Percentiles rank a stretch among this genome's conserved stretches.
phyloP scores from a whole-genome alignment of 2,329 filamentous ascomycete genomes.

The Bipolaris sorokiniana region DNA sequence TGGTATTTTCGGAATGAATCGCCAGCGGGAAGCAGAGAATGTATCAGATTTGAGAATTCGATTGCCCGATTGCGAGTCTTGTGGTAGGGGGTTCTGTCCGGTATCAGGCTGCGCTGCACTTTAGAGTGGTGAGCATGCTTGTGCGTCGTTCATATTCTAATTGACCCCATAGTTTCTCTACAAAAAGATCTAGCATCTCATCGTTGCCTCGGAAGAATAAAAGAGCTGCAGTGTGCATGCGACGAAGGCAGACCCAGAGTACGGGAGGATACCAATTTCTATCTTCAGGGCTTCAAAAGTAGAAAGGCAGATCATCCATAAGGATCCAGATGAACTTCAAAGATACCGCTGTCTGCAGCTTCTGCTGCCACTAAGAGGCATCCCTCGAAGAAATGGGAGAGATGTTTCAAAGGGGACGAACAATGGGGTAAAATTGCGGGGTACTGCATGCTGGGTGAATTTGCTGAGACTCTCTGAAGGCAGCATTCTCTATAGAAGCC shows the following conservation, averaged over 20 bases:
- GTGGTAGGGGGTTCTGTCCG: neutral
- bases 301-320: neutral
- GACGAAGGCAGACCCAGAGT: neutral
- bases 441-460: neutral
- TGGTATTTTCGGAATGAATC: neutral
- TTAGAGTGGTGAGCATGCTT: neutral
- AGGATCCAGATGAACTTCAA: neutral
- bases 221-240: neutral
- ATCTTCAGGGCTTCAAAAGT: neutral
- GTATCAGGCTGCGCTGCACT: neutral
- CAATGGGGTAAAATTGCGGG: neutral
- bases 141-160: neutral
- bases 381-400: neutral
- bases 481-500: neutral
- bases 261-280: neutral
- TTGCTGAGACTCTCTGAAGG: neutral
- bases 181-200: neutral
- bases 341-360: neutral
- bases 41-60: neutral
- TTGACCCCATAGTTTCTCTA: neutral
- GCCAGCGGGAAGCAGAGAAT: neutral
- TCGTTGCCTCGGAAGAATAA: neutral
- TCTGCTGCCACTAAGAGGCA: neutral
- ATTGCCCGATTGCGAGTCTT: neutral
- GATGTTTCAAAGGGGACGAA: neutral